Conservation (phyloP, 2,329 filamentous ascomycete genomes). For the Fusarium camptoceras region DNA sequence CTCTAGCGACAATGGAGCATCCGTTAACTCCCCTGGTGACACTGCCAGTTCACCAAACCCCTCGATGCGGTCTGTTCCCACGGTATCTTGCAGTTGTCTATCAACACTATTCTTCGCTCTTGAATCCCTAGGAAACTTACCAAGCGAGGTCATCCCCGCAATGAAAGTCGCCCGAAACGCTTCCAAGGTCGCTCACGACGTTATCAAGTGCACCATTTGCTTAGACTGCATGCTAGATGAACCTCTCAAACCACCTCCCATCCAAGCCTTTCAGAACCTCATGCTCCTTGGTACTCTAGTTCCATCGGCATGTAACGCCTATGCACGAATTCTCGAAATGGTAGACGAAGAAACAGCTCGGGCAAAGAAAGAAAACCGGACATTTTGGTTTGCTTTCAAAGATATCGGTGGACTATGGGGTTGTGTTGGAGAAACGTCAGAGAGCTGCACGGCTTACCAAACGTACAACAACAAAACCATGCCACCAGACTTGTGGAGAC, state of each 20-base stretch:
- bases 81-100: conserved; percentile 60
- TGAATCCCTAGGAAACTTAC: conserved; percentile 61
- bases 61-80: conserved; percentile 45
- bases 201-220: conserved; percentile 64
- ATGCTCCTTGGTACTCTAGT: conserved; percentile 70
- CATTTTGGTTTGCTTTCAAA: conserved; percentile 59
- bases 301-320: conserved; percentile 68
- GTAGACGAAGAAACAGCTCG: conserved; percentile 63
- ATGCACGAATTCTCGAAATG: conserved; percentile 65
- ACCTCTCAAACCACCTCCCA: conserved; percentile 51
- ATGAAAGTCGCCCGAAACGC: conserved; percentile 62
- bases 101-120: conserved; percentile 63
- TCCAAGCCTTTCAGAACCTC: conserved; percentile 67
- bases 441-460: conserved; percentile 44
- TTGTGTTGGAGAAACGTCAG: conserved; percentile 42
- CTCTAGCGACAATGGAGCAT: conserved; percentile 43
- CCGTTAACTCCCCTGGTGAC: conserved; percentile 32
- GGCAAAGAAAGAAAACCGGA: conserved; percentile 57
- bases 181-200: conserved; percentile 61
- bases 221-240: conserved; percentile 55
- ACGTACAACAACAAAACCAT: conserved; percentile 59
- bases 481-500: conserved; percentile 66
- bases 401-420: conserved; percentile 65
- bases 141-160: conserved; percentile 58
- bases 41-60: conserved; percentile 5